Evolutionary conservation across 805 yeast species (phyloP).

Genomic region (Zygoascus ofunaensis): DNA sequence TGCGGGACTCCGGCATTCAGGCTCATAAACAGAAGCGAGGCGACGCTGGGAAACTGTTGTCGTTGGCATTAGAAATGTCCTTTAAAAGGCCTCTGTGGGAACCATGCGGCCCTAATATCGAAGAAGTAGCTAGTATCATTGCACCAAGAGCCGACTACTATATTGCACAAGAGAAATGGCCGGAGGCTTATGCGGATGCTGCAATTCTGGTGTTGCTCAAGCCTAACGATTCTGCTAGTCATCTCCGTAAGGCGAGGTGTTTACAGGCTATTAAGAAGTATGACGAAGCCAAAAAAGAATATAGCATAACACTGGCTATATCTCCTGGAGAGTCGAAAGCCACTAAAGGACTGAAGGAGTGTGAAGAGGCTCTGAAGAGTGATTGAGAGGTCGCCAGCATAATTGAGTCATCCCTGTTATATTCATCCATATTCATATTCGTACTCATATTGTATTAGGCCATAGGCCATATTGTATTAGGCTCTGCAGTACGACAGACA

Average conservation of each 20-base stretch:
- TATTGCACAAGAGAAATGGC: conserved; percentile 27
- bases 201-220: conserved; percentile 27
- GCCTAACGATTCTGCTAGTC: conserved; percentile 26
- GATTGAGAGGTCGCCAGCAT: too few species aligned
- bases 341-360: conserved; percentile 16
- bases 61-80: conserved; percentile 33
- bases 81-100: conserved; percentile 34
- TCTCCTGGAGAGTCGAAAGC: conserved; percentile 14
- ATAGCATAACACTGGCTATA: conserved; percentile 13
- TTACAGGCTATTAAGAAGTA: conserved; percentile 18
- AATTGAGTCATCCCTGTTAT: too few species aligned
- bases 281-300: conserved; percentile 19
- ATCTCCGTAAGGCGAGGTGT: conserved; percentile 28
- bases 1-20: conserved; percentile 27
- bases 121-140: conserved; percentile 27
- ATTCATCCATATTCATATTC: too few species aligned
- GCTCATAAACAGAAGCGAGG: conserved; percentile 22
- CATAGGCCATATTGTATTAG: too few species aligned
- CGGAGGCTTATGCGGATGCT: conserved; percentile 32
- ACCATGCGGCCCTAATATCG: conserved; percentile 25
- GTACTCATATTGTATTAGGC: too few species aligned
- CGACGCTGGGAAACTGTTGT: conserved; percentile 30
- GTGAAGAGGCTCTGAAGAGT: conserved; percentile 7
- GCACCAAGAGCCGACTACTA: conserved; percentile 33
- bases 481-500: too few species aligned